Base-by-base conservation (phyloP, 495 filamentous ascomycete genomes). In the Pyronema omphalodes region DNA sequence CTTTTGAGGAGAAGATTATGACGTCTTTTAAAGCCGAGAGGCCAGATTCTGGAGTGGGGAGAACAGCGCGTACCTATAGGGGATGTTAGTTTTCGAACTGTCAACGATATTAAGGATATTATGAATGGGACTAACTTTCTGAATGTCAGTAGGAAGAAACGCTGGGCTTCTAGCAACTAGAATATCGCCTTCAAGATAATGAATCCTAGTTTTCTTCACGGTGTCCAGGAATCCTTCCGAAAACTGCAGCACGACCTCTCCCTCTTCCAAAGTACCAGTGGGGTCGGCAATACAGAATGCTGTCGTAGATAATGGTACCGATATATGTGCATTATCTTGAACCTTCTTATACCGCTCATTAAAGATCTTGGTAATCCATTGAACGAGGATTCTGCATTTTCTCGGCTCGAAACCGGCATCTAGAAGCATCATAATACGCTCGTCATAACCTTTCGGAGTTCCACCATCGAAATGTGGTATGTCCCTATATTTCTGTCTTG, bases 131-230 rank as follows among this genome's bases (percentile, higher is more conserved):
- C 44, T 35, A 46, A 80, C 73, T 66, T 77, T 75, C 60, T 94
- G 88, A 1, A 98, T 81, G 64, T 98, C 88, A 11, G 84, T 88
- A 0, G 80, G 76, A 15, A 84, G 73, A 59, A 86, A 77, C 1
- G 87, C 83, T 0, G 91, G 88, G 3, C 82, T 78, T 17, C 91
- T 80, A n/a, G 83, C 84, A 7, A 95, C 86, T 0, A 98, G 73
- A 19, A 93, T 73, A 53, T 93, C 63, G 18, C 63, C 62, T 23
- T 48, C 81, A n/a, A 80, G 69, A 35, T 58, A 47, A 7, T 51
- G 45, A 34, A 17, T 53, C 44, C 60, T 52, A 11, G 15, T 78
- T 75, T 55, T 84, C 67, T 66, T 36, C 76, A 66, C 9, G 70
- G 76, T 56, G 79, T 82, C 39, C 73, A 76, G 29, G 75, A 77